phyloP scores from a whole-genome alignment of 306 rosid species.

The Corylus avellana region DNA sequence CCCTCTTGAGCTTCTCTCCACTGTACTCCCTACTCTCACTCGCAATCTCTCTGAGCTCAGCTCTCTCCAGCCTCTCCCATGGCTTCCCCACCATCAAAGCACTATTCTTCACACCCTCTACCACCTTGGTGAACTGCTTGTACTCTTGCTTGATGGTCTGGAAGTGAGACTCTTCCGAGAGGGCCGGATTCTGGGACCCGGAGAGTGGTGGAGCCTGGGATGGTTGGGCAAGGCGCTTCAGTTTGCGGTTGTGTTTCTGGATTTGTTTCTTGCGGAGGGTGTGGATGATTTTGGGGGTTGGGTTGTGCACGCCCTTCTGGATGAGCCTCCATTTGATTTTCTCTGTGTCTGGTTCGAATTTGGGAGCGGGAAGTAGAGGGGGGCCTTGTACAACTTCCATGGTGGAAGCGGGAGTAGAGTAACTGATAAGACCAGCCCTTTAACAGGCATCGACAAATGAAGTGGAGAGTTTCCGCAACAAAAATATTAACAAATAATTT shows the following conservation, averaged over 20 bases:
- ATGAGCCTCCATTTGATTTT: constrained; percentile 57
- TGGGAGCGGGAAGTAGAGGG: constrained; percentile 29
- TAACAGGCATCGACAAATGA: no score
- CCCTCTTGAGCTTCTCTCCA: constrained; percentile 61
- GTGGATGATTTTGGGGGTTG: constrained; percentile 83
- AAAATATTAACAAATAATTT: no score
- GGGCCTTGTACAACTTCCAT: constrained; percentile 59
- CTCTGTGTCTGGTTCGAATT: constrained; percentile 66
- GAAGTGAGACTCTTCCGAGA: constrained; percentile 54
- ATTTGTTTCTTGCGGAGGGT: constrained; percentile 74
- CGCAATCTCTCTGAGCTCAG: constrained; percentile 50
- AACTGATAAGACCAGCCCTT: not conserved
- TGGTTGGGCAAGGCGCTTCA: constrained; percentile 35
- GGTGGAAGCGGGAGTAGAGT: constrained; percentile 1
- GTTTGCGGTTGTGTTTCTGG: constrained; percentile 74
- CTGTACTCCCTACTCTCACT: constrained; percentile 27
- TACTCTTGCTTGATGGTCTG: constrained; percentile 58
- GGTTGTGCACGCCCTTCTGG: constrained; percentile 49
- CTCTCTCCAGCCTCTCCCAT: constrained; percentile 59
- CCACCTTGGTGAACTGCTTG: constrained; percentile 48
- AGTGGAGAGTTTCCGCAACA: no score
- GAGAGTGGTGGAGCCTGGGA: constrained; percentile 45
- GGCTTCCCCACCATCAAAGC: constrained; percentile 64
- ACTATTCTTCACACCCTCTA: constrained; percentile 27
- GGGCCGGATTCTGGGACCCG: constrained; percentile 39